Conservation (phyloP, 1,284 basidiomycete species). For the Ganoderma leucocontextum region DNA sequence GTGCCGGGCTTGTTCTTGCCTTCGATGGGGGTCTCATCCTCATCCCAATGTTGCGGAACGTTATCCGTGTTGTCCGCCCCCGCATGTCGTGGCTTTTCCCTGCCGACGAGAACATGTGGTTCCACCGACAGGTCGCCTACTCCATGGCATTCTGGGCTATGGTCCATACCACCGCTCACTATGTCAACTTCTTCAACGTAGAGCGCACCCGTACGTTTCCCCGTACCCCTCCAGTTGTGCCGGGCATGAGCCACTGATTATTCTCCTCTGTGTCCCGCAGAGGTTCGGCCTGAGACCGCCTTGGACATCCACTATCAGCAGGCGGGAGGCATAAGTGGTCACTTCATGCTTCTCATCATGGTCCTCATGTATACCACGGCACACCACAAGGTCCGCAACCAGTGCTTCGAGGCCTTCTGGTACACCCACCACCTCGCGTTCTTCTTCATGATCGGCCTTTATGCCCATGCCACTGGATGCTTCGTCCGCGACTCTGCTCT, state of each 20-base stretch:
- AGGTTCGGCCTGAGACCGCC: conserved; percentile 80
- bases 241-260: conserved; percentile 9
- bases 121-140: conserved; percentile 91
- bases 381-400: conserved; percentile 81
- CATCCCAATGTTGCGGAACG: conserved; percentile 85
- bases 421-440: conserved; percentile 92
- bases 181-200: conserved; percentile 91
- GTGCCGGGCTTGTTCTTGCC: conserved; percentile 87
- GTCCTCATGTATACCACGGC: conserved; percentile 87
- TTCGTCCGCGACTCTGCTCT: conserved; percentile 85
- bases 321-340: conserved; percentile 86
- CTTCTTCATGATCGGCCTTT: conserved; percentile 90
- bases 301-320: conserved; percentile 87
- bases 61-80: conserved; percentile 83
- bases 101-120: conserved; percentile 92
- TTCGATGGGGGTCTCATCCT: conserved; percentile 85
- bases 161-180: conserved; percentile 91
- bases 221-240: not conserved
- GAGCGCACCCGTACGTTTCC: conserved; percentile 72
- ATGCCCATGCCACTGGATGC: conserved; percentile 90
- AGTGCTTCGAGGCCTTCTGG: conserved; percentile 94
- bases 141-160: conserved; percentile 88
- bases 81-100: conserved; percentile 81
- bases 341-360: conserved; percentile 92
- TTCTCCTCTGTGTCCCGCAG: conserved; percentile 48